Evolutionary conservation across 176 grass and related monocot species (phyloP), one percentile per base, ranked within the genome.

Genomic region (Poa annua): DNA sequence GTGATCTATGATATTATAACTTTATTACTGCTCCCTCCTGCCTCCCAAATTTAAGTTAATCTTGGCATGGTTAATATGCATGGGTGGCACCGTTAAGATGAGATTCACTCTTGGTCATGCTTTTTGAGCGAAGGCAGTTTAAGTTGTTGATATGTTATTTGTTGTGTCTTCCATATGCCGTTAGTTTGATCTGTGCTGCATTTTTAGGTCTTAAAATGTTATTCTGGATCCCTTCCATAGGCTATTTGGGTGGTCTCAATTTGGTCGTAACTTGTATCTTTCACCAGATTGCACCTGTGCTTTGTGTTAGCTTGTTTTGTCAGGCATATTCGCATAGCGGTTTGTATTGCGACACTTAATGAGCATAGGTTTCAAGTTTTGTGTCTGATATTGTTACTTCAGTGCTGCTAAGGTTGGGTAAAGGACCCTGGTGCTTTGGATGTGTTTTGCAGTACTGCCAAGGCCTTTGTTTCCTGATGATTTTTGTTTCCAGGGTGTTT

Each of bases 21-120:
- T 62, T 32, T 7, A 29, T 29, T 15, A 62, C 24, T 14, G 25
- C 26, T 62, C 59, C 59, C 32, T 25, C 24, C 12, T 32, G 25
- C 57, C 22, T 61, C 57, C 24, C 5, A 62, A 62, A 62, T 15
- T 62, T 62, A 62, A 3, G 59, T 62, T 62, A 62, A 15, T 62
- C 59, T 62, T 62, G 59, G 57, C 56, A 60, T 25, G 24, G 59
- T 32, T 29, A 62, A 62, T 24, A 62, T 62, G 59, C 59, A 62
- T 11, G 5, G 26, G 22, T 26, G 59, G 10, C 59, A 62, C 26
- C 11, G 11, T 62, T 62, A 62, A 15, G 59, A 62, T 62, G 24
- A 62, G 4, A 29, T 15, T 6, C 22, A 32, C 60, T 63, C 12
- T 63, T 63, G 59, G 60, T 63, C 24, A 63, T 62, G 59, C 11